These are phyloP conservation scores for Apiospora aurea DNA, from an alignment of 2,329 filamentous ascomycete species.

Conservation along the genomic window DNA sequence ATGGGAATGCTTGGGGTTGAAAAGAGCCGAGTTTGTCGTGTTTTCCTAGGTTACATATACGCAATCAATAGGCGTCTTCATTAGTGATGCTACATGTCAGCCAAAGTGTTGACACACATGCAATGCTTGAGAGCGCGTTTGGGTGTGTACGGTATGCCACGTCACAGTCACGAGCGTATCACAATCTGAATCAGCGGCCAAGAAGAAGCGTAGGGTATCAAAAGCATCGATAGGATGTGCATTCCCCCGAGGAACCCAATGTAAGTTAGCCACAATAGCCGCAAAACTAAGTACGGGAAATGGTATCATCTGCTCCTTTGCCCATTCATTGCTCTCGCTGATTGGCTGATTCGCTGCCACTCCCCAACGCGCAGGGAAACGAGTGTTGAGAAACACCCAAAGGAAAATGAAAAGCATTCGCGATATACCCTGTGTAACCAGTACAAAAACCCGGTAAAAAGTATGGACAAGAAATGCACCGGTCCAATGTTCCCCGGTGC, in stretches of 20 bases:
- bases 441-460: background rate
- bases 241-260: constrained; percentile 4
- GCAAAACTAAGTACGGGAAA: constrained; percentile 20
- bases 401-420: background rate
- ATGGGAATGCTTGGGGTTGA: no score
- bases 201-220: background rate
- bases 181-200: background rate
- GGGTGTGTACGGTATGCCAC: background rate
- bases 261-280: constrained; percentile 12
- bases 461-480: constrained; percentile 5
- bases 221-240: background rate
- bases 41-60: background rate
- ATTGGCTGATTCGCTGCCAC: background rate
- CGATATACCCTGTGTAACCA: constrained; percentile 9
- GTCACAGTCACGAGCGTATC: background rate
- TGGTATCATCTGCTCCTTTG: constrained; percentile 22
- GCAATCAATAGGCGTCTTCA: background rate
- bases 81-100: background rate
- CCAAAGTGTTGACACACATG: background rate
- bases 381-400: background rate
- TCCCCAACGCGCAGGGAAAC: constrained; percentile 2
- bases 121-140: no score
- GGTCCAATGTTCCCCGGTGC: background rate
- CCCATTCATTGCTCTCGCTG: background rate
- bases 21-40: background rate